These are phyloP conservation scores for Thelonectria discophora DNA, from an alignment of 2,329 filamentous ascomycete genomes.

Conservation along the genomic window DNA sequence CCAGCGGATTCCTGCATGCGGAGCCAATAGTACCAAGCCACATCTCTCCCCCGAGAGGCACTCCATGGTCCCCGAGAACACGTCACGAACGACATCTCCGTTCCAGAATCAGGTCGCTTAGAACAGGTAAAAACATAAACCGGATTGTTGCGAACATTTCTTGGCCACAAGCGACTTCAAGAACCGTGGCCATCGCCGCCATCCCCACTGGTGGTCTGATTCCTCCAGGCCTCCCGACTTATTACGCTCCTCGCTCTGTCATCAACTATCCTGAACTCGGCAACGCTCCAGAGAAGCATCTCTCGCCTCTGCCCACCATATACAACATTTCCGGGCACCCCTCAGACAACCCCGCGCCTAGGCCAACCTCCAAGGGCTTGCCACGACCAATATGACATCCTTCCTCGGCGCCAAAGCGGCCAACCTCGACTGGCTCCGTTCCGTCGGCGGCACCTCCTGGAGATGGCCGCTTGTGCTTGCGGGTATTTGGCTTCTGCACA, in stretches of 20 bases:
- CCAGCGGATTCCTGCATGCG: background rate
- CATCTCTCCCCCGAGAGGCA: background rate
- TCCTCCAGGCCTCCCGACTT: background rate
- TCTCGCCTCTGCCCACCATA: background rate
- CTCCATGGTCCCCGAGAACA: background rate
- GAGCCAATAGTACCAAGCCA: background rate
- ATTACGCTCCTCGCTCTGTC: background rate
- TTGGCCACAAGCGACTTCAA: no score
- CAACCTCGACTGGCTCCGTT: background rate
- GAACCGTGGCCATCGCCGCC: background rate
- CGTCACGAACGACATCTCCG: background rate
- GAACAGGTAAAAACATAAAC: no score
- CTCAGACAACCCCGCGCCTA: background rate
- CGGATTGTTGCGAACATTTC: no score
- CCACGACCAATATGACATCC: background rate
- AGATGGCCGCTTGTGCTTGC: background rate
- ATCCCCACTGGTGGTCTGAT: background rate
- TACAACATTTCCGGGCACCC: background rate
- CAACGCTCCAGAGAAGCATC: background rate
- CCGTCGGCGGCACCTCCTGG: background rate
- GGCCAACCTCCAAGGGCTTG: background rate
- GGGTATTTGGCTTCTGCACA: background rate
- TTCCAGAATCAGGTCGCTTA: background rate
- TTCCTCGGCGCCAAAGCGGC: background rate
- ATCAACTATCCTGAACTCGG: background rate